Percentiles rank a stretch among this genome's conserved stretches.
These are phyloP conservation scores for Xylariaceae sp. DNA, from an alignment of 2,329 filamentous ascomycete genomes.

Conservation along the genomic window DNA sequence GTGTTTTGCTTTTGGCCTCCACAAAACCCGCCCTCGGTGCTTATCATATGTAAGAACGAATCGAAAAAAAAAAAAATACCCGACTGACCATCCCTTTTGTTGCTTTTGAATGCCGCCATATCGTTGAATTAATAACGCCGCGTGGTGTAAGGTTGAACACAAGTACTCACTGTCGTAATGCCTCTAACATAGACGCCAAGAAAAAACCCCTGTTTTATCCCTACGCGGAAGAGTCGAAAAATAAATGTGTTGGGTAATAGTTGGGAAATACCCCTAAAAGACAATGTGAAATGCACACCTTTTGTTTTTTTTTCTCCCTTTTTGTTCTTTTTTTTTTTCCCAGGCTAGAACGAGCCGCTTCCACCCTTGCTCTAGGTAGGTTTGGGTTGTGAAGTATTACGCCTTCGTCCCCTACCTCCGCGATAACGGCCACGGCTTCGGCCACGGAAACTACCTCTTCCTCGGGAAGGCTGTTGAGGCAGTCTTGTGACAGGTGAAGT, in stretches of 20 bases:
- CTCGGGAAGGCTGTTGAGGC: constrained; percentile 18
- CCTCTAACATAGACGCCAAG: constrained; percentile 9
- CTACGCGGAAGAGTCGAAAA: constrained; percentile 11
- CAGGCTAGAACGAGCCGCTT: background rate
- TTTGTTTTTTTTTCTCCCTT: background rate
- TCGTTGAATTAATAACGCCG: background rate
- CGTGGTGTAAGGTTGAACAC: background rate
- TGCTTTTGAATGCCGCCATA: background rate
- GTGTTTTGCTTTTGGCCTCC: background rate
- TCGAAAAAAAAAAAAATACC: background rate
- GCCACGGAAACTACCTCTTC: constrained; percentile 27
- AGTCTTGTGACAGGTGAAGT: constrained; percentile 7
- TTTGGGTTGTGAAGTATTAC: constrained; percentile 24
- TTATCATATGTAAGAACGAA: background rate
- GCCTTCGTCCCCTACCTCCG: constrained; percentile 29
- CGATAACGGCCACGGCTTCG: constrained; percentile 32
- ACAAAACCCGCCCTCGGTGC: background rate
- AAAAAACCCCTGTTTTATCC: constrained; percentile 7
- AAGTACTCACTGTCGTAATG: constrained; percentile 2
- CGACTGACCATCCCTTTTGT: background rate
- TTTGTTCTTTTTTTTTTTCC: no score
- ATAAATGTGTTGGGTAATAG: constrained; percentile 6
- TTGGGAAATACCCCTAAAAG: constrained; percentile 1
- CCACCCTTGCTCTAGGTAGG: constrained; percentile 12
- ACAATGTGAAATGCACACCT: background rate